Percentiles rank a stretch among this genome's conserved stretches.
Conservation (phyloP, 805 yeast genomes). For the Lipomyces kockii region DNA sequence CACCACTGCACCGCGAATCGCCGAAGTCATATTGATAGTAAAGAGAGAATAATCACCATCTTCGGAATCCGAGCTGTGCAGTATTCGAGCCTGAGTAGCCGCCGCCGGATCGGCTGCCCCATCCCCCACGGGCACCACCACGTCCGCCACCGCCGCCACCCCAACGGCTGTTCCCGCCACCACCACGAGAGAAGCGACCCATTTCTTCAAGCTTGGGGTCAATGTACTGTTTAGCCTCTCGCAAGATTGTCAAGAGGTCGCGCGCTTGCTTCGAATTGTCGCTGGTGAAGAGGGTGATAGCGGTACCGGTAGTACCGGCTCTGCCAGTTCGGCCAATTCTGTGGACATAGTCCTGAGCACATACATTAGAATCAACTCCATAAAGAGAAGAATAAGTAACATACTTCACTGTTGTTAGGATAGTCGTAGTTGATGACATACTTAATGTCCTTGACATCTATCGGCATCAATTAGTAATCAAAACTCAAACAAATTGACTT, state of each 20-base stretch:
- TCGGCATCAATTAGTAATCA: neutral
- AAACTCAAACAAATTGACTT: neutral
- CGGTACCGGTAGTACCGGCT: constrained; percentile 96
- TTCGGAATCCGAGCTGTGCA: constrained; percentile 49
- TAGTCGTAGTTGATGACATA: constrained; percentile 93
- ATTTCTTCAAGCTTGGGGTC: constrained; percentile 78
- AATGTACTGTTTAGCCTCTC: constrained; percentile 92
- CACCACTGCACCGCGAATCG: neutral
- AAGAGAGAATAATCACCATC: constrained; percentile 40
- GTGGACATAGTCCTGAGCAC: constrained; percentile 82
- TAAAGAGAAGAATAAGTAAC: neutral
- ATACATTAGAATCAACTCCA: neutral
- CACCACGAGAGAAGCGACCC: constrained; percentile 76
- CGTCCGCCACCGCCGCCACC: constrained; percentile 55
- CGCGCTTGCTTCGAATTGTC: constrained; percentile 87
- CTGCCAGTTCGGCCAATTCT: constrained; percentile 99
- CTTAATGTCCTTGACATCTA: constrained; percentile 97
- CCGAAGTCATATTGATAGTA: neutral
- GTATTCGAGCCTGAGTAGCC: constrained; percentile 47
- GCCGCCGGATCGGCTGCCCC: constrained; percentile 42
- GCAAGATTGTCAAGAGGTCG: constrained; percentile 83
- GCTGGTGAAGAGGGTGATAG: constrained; percentile 90
- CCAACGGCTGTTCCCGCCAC: constrained; percentile 63
- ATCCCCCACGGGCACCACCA: constrained; percentile 50
- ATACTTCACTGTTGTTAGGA: constrained; percentile 90